Base-by-base conservation (phyloP, 192 early-diverging fungal genomes). In the Umbelopsis vinacea region DNA sequence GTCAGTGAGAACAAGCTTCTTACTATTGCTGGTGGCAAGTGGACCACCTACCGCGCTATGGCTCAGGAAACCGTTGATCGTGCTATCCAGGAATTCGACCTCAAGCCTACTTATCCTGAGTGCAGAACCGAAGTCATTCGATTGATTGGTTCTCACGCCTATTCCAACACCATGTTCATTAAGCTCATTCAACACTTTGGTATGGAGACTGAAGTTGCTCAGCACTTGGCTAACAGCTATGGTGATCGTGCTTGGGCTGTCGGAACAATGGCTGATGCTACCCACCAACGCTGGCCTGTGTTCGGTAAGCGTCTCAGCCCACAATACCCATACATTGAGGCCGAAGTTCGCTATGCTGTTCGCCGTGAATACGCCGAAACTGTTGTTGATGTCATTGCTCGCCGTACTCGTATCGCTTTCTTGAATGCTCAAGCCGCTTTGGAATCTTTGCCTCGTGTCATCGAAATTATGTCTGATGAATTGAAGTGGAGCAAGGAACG, bases 11-110 rank as follows among this genome's bases (percentile, higher is more conserved):
- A 84, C 54, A 93, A 93, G 6, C 76, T 98, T 68, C 81, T 98
- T 70, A 97, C 97, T 5, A 96, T 98, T 82, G 95, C 97, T 38
- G 97, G 97, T 73, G 97, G 97, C 69, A 98, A 98, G 77, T 98
- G 97, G 97, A 98, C 97, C 3, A 98, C 97, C 0, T 98, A 97
- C 84, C 90, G 97, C 69, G 90, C 92, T 70, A 98, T 98, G 97
- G 96, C 97, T 45, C 86, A 92, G 72, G 97, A 98, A 75, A 97
- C 96, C 0, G 86, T 98, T 69, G 96, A 98, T 80, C 79, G 81
- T 70, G 97, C 97, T 5, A 87, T 97, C 71, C 76, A 91, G 70
- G 84, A 86, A 48, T 95, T 93, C 75, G 82, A 73, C 6, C 84
- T 97, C 26, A 76, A 87, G 24, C 91, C 93, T 5, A 71, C 81